Conservation (phyloP, 2,329 filamentous ascomycete genomes). For the Penicillium janthinellum region DNA sequence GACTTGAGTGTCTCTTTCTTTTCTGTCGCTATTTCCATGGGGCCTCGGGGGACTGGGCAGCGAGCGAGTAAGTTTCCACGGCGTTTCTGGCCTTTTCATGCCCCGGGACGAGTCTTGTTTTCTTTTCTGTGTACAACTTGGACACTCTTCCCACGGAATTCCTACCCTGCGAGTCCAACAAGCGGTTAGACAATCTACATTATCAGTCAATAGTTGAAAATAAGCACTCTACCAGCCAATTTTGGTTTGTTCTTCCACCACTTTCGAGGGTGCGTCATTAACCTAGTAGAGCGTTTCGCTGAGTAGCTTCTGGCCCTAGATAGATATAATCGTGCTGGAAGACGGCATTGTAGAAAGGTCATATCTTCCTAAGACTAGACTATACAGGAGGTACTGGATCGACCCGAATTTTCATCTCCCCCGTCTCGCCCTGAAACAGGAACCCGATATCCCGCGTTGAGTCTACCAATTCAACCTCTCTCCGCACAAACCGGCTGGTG, state of each 20-base stretch:
- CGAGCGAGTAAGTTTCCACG: conserved; percentile 23
- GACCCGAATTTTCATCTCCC: conserved; percentile 70
- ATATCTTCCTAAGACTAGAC: not conserved
- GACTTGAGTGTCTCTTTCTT: conserved; percentile 4
- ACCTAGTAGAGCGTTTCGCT: not conserved
- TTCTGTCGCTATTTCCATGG: conserved; percentile 7
- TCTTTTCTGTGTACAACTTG: conserved; percentile 23
- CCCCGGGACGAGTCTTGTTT: conserved; percentile 8
- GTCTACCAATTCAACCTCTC: conserved; percentile 78
- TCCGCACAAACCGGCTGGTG: conserved; percentile 67
- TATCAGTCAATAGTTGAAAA: conserved; percentile 3
- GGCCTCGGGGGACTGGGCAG: conserved; percentile 21
- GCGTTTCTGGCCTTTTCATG: conserved; percentile 27
- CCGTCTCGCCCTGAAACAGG: conserved; percentile 68
- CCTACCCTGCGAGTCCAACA: conserved; percentile 18
- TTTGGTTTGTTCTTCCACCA: not conserved
- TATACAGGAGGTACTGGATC: conserved; percentile 45
- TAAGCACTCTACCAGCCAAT: not conserved
- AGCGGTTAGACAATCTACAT: conserved; percentile 1
- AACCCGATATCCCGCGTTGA: conserved; percentile 81
- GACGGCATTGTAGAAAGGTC: not conserved
- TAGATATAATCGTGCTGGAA: too few relatives aligned
- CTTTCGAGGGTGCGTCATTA: not conserved
- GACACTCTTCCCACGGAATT: conserved; percentile 13
- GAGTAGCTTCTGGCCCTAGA: not conserved